These are phyloP conservation scores for Calocera viscosa DNA, from an alignment of 768 basidiomycete genomes.

Conservation along the genomic window DNA sequence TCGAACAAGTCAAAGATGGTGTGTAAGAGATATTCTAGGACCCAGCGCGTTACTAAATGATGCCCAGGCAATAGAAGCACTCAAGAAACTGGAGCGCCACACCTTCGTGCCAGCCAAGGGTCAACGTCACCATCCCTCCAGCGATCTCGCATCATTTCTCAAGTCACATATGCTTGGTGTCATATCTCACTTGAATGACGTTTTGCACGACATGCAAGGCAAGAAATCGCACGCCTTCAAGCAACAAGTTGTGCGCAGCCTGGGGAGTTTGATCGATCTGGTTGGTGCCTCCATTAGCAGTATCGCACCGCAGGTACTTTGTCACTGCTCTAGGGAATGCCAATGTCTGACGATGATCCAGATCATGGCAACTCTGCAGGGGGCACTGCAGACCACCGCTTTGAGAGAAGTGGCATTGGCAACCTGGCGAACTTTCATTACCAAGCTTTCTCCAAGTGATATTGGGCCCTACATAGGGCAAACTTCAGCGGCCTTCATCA, in stretches of 20 bases:
- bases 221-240: conserved; percentile 60
- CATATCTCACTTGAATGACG: conserved; percentile 71
- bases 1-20: conserved; percentile 35
- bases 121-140: conserved; percentile 22
- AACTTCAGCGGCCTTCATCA: conserved; percentile 72
- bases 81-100: conserved; percentile 35
- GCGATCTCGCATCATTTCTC: conserved; percentile 45
- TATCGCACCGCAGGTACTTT: conserved; percentile 73
- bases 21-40: conserved; percentile 17
- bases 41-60: conserved; percentile 22
- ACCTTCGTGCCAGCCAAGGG: conserved; percentile 22
- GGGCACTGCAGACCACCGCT: conserved; percentile 61
- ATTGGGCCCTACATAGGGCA: conserved; percentile 74
- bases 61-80: conserved; percentile 37
- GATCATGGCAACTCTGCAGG: conserved; percentile 95
- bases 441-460: conserved; percentile 51
- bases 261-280: conserved; percentile 56
- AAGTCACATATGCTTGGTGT: conserved; percentile 71
- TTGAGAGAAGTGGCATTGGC: conserved; percentile 66
- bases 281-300: conserved; percentile 60
- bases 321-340: background rate
- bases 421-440: conserved; percentile 70
- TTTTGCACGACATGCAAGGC: conserved; percentile 70
- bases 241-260: conserved; percentile 61
- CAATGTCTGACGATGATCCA: conserved; percentile 25